These are phyloP conservation scores for Globisporangium ultimum DNA, from an alignment of 352 stramenopile genomes.

Conservation along the genomic window DNA sequence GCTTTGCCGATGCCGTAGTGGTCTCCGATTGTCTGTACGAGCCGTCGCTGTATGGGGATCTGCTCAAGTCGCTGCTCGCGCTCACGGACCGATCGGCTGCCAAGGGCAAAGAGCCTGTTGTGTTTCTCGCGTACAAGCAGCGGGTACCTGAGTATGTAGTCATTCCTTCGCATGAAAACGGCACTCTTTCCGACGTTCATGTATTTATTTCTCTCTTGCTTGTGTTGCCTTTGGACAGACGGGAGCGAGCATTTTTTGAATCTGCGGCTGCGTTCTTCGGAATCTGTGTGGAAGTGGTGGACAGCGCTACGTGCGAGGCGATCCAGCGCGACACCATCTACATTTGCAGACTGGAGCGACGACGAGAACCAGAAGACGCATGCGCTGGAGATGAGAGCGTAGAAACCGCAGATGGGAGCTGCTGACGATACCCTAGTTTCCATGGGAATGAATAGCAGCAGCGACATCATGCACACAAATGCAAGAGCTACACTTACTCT, in stretches of 20 bases:
- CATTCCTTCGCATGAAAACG: not conserved
- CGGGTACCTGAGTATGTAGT: conserved; percentile 37
- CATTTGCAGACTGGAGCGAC: conserved; percentile 32
- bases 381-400: not conserved
- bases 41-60: conserved; percentile 25
- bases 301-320: conserved; percentile 6
- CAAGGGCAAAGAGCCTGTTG: not conserved
- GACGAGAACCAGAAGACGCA: not conserved
- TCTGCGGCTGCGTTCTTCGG: conserved; percentile 29
- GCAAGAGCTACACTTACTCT: not conserved
- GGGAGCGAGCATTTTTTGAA: conserved; percentile 46
- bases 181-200: no score
- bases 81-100: conserved; percentile 18
- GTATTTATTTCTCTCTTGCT: not conserved
- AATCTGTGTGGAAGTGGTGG: conserved; percentile 27
- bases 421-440: no score
- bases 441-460: not conserved
- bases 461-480: not conserved
- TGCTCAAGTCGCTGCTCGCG: conserved; percentile 40
- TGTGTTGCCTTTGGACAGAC: conserved; percentile 6
- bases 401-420: not conserved
- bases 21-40: conserved; percentile 78
- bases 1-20: conserved; percentile 21
- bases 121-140: conserved; percentile 76
- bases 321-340: conserved; percentile 38